Base-by-base conservation (phyloP, 2,329 filamentous ascomycete genomes). In the Nannizziopsis arthrosporioides region DNA sequence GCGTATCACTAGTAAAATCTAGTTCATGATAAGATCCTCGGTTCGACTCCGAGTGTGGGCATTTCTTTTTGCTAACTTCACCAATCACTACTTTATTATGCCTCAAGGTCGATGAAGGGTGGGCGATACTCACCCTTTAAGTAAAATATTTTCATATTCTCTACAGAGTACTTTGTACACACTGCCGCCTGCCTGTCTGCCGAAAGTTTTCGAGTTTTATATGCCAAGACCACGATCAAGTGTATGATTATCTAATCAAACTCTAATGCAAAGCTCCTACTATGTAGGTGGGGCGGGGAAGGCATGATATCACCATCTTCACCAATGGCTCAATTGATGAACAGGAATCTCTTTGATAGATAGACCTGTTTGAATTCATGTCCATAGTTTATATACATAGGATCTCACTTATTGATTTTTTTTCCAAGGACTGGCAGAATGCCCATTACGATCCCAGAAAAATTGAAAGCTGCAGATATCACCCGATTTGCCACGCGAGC, bases 401-500 rank as follows among this genome's bases (percentile, higher is more conserved):
- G 3, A 3, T n/a, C 10, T 37, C 35, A n/a, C n/a, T n/a, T n/a
- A n/a, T n/a, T 17, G 12, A n/a, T 9, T 3, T 9, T 9, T 17
- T 7, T 27, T 34, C 39, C 30, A 31, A 7, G 38, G 1, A 27
- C 31, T 42, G 17, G 8, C 40, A 68, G 50, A 54, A 94, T 94
- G 89, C 79, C 85, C 43, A 75, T 77, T 58, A 71, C 73, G 48
- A 71, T 90, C 49, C 87, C 87, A 12, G 72, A 76, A 31, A 78
- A 78, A 60, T 75, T 98, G 59, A 88, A 84, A 69, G 73, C 81
- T 49, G 81, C 85, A 51, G 88, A 94, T 63, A 80, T 94, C 61
- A 81, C 80, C 55, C 85, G 87, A 52, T 95, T 93, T 65, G 81
- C 89, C 53, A 76, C 82, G 47, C 81, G 90, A 60, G 90, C 87